Evolutionary conservation across 176 grass and related monocot genomes (phyloP), one percentile per base, ranked within the genome.

Genomic region (Eremochloa ophiuroides): DNA sequence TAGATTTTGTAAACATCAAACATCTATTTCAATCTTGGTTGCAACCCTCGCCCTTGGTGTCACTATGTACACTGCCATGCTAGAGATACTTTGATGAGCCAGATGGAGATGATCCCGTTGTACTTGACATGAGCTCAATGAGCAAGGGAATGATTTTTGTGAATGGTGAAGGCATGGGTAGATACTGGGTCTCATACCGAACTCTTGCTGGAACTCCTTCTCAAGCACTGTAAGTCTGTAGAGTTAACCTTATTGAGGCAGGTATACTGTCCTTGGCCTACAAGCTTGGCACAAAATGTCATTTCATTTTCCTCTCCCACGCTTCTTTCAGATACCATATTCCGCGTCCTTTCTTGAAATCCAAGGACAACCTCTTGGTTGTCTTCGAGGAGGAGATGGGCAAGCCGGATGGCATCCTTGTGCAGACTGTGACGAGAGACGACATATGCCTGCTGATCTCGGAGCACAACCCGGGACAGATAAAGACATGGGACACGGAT

Each of bases 81-180:
- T 71, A 94, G 93, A 90, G 90, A 85, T 93, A 94, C 78, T 98
- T 98, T 59, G 95, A 98, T 20, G 78, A 84, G 69, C 95, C 95
- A 13, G 48, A 86, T 1, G 95, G 95, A 29, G 53, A 84, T 17
- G 90, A 91, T 39, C 90, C 92, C 0, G 47, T 98, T 83, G 88
- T 91, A 35, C 48, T 98, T 62, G 90, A 94, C 74, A 46, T 98
- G 95, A 89, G 40, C 72, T 84, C 89, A 74, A 98, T 94, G 95
- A 65, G 86, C 42, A 98, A 98, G 70, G 95, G 95, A 22, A 75
- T 91, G 69, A 66, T 86, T 35, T 97, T 79, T 64, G 77, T 97
- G 40, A 93, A 93, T 15, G 90, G 93, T 28, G 82, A 93, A 70
- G 73, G 76, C 27, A 8, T 97, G 7, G 90, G 93, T 23, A 85